A percentile compares a stretch with the other conserved stretches of the same genome.
Evolutionary conservation across 352 stramenopile genomes (phyloP).

Genomic region (Globisporangium echinulatum): DNA sequence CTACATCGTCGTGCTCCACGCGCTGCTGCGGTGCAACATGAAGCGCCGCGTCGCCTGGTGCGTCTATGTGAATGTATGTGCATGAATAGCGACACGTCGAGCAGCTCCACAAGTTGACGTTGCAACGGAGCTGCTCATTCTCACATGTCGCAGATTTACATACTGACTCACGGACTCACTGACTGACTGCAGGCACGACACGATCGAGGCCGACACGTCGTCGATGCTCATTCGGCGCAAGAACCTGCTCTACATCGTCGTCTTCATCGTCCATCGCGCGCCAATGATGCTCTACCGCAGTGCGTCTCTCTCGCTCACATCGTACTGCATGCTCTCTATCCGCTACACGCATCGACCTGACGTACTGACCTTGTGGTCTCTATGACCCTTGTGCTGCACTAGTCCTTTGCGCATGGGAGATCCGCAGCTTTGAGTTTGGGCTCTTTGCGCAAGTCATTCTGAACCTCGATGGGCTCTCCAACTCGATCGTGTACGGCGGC

Average conservation of each 20-base stretch:
- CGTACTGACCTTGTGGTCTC: too few species aligned
- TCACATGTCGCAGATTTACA: neutral
- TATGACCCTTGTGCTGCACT: too few species aligned
- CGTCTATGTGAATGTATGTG: neutral
- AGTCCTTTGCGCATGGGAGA: slow-evolving; percentile 1
- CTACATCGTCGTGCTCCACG: slow-evolving; percentile 64
- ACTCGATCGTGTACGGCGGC: slow-evolving; percentile 65
- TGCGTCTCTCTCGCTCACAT: slow-evolving; percentile 16
- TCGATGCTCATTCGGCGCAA: slow-evolving; percentile 68
- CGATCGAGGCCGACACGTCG: slow-evolving; percentile 51
- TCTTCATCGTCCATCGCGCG: slow-evolving; percentile 59
- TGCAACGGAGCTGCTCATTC: too few species aligned
- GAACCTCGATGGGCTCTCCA: slow-evolving; percentile 66
- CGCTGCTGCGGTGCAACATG: slow-evolving; percentile 61
- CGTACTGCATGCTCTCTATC: too few species aligned
- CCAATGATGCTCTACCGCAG: slow-evolving; percentile 71
- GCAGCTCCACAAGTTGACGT: too few species aligned
- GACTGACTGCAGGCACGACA: slow-evolving; percentile 35
- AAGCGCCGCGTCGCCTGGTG: slow-evolving; percentile 53
- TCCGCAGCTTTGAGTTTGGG: slow-evolving; percentile 31
- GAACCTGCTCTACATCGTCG: slow-evolving; percentile 61
- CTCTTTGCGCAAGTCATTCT: slow-evolving; percentile 53
- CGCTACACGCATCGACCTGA: too few species aligned
- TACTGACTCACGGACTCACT: slow-evolving; percentile 1
- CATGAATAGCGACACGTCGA: neutral